Evolutionary conservation across 768 basidiomycete species (phyloP).

Genomic region (Lactarius quietus): DNA sequence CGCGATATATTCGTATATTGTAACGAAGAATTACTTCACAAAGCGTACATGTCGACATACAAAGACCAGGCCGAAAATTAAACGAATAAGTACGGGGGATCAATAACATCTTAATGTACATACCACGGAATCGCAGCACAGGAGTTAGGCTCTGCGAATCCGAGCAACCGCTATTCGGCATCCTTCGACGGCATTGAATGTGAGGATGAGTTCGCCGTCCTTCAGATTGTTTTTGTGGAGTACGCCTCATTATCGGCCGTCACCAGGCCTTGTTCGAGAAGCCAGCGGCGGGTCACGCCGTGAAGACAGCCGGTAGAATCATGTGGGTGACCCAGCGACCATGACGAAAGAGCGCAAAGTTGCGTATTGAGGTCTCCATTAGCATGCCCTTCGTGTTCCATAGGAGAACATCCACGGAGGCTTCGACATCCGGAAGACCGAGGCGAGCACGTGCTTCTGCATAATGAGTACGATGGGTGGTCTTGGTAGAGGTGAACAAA

Average conservation of each 20-base stretch:
- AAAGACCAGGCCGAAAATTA: not conserved
- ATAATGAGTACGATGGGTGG: constrained; percentile 59
- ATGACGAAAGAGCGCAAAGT: constrained; percentile 61
- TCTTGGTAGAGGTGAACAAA: constrained; percentile 65
- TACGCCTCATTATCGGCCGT: constrained; percentile 32
- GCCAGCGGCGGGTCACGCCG: constrained; percentile 66
- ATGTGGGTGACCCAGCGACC: constrained; percentile 65
- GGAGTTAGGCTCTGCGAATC: constrained; percentile 4
- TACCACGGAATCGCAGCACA: not conserved
- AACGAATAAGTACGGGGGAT: not conserved
- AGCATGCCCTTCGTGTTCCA: constrained; percentile 49
- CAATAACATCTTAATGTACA: not conserved
- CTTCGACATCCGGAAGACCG: constrained; percentile 32
- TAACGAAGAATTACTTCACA: not conserved
- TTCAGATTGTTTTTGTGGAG: constrained; percentile 36
- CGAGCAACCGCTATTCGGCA: constrained; percentile 46
- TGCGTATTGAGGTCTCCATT: constrained; percentile 68
- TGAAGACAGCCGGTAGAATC: constrained; percentile 61
- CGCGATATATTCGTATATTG: not conserved
- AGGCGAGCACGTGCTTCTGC: constrained; percentile 59
- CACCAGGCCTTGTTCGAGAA: constrained; percentile 57
- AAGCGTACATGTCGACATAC: not conserved
- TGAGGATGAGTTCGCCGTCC: constrained; percentile 57
- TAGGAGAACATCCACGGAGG: constrained; percentile 55
- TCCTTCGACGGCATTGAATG: constrained; percentile 71